Base-by-base conservation (phyloP, 177 flowering plant genomes). In the Vitis hybrid region DNA sequence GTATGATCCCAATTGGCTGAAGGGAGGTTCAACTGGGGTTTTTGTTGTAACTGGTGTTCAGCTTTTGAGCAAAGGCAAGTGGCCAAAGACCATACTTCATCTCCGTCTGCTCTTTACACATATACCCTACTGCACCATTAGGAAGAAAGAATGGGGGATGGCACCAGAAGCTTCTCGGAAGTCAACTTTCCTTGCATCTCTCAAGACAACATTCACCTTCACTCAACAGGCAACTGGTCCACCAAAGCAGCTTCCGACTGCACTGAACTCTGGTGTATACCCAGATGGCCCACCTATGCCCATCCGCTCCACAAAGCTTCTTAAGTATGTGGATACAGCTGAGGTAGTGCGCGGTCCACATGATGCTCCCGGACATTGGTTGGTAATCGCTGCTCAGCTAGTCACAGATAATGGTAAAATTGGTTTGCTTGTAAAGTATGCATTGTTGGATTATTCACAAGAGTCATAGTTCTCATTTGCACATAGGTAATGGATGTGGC, bases 31-130 rank as follows among this genome's bases (percentile, higher is more conserved):
- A 9, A 14, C 48, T 16, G 91, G 90, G 11, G 95, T 86, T 15
- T 91, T 82, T 65, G 76, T 91, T 14, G 97, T 93, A 1, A 91
- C 98, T 3, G 98, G 98, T 7, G 95, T 92, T 13, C 98, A 91
- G 79, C 86, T 93, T 66, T 49, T 89, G 51, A 75, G 83, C 72
- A 85, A 84, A 63, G 95, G 97, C 39, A 82, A 79, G 49, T 87
- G 95, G 92, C 89, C 97, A 1, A 90, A 80, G 75, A 84, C 85
- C 0, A 80, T 80, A 5, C 92, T 93, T 71, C 97, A 93, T 72
- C 90, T 93, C 51, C 89, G 92, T 10, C 83, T 93, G 16, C 91
- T 85, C 26, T 93, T 78, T 76, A 82, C 88, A 11, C 77, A 82
- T 69, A 64, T 93, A 8, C 93, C 98, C 19, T 73, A 85, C 72